Base-by-base conservation (phyloP, 176 grass and related monocot genomes). In the Puya raimondii region DNA sequence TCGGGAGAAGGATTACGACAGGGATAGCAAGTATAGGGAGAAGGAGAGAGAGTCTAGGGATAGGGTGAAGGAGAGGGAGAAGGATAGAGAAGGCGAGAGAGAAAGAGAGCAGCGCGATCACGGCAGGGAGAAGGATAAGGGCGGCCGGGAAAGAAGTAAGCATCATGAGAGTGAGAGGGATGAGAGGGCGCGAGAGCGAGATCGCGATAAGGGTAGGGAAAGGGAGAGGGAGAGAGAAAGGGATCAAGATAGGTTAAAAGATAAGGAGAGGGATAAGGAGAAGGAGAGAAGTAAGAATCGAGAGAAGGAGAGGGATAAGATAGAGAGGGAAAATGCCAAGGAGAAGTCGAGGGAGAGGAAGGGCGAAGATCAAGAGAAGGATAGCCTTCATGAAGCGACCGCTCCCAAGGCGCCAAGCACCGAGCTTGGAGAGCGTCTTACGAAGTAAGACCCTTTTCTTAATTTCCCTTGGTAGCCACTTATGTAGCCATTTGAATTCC, bases 371-470 rank as follows among this genome's bases (percentile, higher is more conserved):
- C 53, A 10, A 61, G 52, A 69, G 59, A 18, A 63, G 2, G 47
- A 5, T 48, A 47, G 9, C 25, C 47, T 18, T 51, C 47, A 64
- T 51, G 72, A 65, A 74, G n/a, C 29, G 16, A 51, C 23, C 33
- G 49, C 10, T 11, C 29, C 29, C 26, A n/a, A 12, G 42, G 23
- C 14, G 0, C 79, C 73, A 0, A n/a, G 80, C 9, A 58, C 72
- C 22, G 84, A 81, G 59, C 74, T 99, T 51, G 71, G 81, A 68
- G 82, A 92, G 61, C 85, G 83, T 48, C 67, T 99, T 69, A 53
- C 56, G 2, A 99, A 79, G 94, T 93, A 84, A 74, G 52, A 20
- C 50, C 52, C 58, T 65, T n/a, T 2, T 77, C 26, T 50, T 7
- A 33, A 11, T 75, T n/a, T 50, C 15, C 11, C 52, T 53, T 47